Evolutionary conservation across 176 grass and related monocot species (phyloP).

Genomic region (Juncus effusus): DNA sequence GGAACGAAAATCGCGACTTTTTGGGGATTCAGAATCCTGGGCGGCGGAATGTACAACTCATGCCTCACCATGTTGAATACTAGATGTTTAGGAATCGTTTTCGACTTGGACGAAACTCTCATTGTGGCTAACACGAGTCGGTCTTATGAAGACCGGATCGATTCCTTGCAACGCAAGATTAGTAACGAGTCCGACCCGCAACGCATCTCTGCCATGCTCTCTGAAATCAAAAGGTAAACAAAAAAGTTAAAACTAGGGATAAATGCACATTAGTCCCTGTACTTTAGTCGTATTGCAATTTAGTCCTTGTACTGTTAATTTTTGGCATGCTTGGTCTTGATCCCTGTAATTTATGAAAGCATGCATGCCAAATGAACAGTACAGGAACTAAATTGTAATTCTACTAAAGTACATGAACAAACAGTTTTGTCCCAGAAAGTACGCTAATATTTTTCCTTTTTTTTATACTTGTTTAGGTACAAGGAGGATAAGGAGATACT

Average conservation of each 20-base stretch:
- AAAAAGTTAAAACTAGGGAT: no score
- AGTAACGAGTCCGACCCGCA: constrained; percentile 82
- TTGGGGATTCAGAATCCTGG: constrained; percentile 83
- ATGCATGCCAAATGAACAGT: no score
- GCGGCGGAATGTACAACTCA: constrained; percentile 62
- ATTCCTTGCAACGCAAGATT: constrained; percentile 82
- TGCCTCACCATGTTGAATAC: constrained; percentile 92
- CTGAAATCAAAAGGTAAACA: constrained; percentile 71
- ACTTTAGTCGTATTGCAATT: no score
- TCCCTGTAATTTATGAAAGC: no score
- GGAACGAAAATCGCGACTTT: constrained; percentile 49
- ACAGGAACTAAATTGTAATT: no score
- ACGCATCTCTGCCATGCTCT: constrained; percentile 66
- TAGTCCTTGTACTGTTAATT: no score
- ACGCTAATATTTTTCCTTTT: no score
- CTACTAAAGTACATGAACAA: no score
- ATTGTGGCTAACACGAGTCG: constrained; percentile 81
- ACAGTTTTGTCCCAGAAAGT: no score
- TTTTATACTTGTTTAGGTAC: constrained; percentile 27
- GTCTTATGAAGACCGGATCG: constrained; percentile 93
- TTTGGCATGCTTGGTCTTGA: no score
- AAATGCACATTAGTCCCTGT: no score
- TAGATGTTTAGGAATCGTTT: constrained; percentile 85
- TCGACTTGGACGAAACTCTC: constrained; percentile 98
- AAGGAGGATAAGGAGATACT: constrained; percentile 87